Base-by-base conservation (phyloP, 1,284 basidiomycete genomes). In the Hymenochaete sp. region DNA sequence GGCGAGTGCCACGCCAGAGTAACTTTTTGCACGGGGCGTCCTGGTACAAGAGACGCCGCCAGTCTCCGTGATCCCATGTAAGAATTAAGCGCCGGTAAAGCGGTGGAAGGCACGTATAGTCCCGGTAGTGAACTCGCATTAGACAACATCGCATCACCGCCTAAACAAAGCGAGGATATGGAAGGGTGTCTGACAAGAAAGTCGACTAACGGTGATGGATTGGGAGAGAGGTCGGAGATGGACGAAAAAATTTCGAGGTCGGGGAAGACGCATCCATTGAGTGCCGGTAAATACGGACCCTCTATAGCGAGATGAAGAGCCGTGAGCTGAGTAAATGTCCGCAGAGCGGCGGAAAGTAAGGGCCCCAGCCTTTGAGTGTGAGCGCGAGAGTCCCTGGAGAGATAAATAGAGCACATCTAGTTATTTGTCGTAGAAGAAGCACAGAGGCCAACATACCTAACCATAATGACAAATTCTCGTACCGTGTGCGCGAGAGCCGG, bases 1-100 rank as follows among this genome's bases (percentile, higher is more conserved):
- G 44, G 48, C 5, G 49, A 40, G 14, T 51, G 45, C 49, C 49
- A 51, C 10, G 49, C 49, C 21, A 51, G 42, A 19, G 49, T 47
- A 14, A 48, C 40, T 22, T 43, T 41, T 13, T 24, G 31, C 27
- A 51, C 49, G 31, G 49, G 49, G 3, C 49, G 45, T 14, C 41
- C 31, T 5, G 49, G 45, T 19, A 51, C 42, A 22, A 51, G 35
- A 7, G 33, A 36, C 18, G 49, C 29, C 16, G 41, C 49, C 10
- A 51, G 43, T 8, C 45, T 40, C 8, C 49, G 40, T 8, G 49
- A 51, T 7, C 49, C 49, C 45, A 48, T 51, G 19, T 45, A 51
- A 14, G 45, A 38, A 2, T 26, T 21, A 3, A 51, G 36, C 14
- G 47, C 40, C 22, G 49, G 49, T 14, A 51, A 39, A 24, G 49